Evolutionary conservation across 1,284 basidiomycete species (phyloP).

Genomic region (Fistulinella cinereoalba): DNA sequence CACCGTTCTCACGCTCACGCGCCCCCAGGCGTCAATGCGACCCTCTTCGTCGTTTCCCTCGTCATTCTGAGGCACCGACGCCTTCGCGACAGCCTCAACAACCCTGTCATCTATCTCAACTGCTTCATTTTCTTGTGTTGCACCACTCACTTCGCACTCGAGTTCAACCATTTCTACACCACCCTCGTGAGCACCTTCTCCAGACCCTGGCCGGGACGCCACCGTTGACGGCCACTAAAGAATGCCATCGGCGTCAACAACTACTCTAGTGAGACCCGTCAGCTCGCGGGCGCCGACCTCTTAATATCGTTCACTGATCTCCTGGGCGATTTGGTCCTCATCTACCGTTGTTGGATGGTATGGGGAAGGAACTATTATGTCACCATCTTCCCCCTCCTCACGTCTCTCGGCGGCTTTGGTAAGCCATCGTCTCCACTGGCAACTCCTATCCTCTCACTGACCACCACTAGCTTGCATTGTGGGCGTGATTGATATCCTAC

Average conservation of each 20-base stretch:
- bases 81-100: conserved; percentile 11
- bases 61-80: conserved; percentile 18
- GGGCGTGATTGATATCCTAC: conserved; percentile 21
- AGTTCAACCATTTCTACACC: conserved; percentile 39
- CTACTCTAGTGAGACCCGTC: conserved; percentile 33
- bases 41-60: conserved; percentile 29
- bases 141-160: conserved; percentile 37
- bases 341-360: conserved; percentile 42
- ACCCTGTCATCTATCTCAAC: conserved; percentile 27
- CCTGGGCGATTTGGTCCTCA: conserved; percentile 36
- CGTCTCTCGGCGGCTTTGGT: conserved; percentile 35
- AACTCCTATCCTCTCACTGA: not conserved
- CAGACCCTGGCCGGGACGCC: not conserved
- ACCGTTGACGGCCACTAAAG: conserved; percentile 10
- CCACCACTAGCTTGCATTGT: conserved; percentile 27
- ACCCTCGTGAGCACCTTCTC: conserved; percentile 27
- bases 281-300: conserved; percentile 32
- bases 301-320: conserved; percentile 39
- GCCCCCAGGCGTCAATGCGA: conserved; percentile 20
- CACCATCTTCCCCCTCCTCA: conserved; percentile 32
- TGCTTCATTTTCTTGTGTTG: conserved; percentile 34
- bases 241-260: conserved; percentile 17
- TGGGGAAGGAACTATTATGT: conserved; percentile 35
- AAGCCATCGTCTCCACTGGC: conserved; percentile 3
- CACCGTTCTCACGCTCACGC: not conserved